These are phyloP conservation scores for Amaranthus palmeri DNA, from an alignment of 148 eudicot species.

Conservation along the genomic window DNA sequence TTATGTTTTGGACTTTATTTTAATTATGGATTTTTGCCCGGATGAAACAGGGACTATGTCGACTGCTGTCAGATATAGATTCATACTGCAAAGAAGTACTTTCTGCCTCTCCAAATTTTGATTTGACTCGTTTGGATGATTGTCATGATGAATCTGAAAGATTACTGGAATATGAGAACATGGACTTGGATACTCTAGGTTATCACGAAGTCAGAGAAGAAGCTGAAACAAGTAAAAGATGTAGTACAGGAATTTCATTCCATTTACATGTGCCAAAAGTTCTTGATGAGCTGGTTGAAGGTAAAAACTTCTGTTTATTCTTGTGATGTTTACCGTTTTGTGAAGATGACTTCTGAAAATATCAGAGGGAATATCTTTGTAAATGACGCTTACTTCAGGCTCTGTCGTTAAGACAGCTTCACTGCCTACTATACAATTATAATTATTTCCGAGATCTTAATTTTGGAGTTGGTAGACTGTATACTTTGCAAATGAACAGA, in stretches of 20 bases:
- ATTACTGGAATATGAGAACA: slow-evolving; percentile 51
- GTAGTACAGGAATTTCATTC: slow-evolving; percentile 44
- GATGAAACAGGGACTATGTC: slow-evolving; percentile 69
- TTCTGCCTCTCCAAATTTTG: slow-evolving; percentile 43
- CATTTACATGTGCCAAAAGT: slow-evolving; percentile 66
- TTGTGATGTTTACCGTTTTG: not conserved
- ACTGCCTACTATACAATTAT: too few relatives aligned
- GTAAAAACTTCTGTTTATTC: slow-evolving; percentile 29
- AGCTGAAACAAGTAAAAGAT: slow-evolving; percentile 45
- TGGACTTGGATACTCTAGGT: slow-evolving; percentile 71
- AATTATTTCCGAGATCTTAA: not conserved
- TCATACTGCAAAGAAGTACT: slow-evolving; percentile 59
- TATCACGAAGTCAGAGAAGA: slow-evolving; percentile 46
- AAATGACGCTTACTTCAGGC: not conserved
- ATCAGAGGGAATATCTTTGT: not conserved
- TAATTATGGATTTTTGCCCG: not conserved
- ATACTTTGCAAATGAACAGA: not conserved
- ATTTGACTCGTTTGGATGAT: slow-evolving; percentile 47
- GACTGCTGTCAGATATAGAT: slow-evolving; percentile 68
- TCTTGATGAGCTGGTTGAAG: slow-evolving; percentile 57
- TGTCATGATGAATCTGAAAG: slow-evolving; percentile 39
- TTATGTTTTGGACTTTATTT: not conserved
- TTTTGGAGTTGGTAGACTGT: not conserved
- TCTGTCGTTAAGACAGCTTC: not conserved
- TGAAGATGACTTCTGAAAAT: not conserved